Evolutionary conservation across 1,284 basidiomycete genomes (phyloP), one percentile per base, ranked within the genome.

Genomic region (Cutaneotrichosporon cyanovorans): DNA sequence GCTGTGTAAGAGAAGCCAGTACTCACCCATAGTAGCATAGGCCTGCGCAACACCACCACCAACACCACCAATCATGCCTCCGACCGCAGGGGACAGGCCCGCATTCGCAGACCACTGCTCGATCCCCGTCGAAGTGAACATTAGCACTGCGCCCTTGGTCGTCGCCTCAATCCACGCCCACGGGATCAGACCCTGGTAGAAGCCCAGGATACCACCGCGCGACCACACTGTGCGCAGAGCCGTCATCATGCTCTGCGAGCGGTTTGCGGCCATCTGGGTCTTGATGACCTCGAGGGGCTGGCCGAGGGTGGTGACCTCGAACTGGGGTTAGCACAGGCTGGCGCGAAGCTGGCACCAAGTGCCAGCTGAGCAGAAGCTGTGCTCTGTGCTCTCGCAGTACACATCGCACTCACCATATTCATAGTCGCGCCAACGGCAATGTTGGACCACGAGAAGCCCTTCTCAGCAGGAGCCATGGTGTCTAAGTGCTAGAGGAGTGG

Each of bases 81-180:
- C 84, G 20, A 78, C 76, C 20, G 84, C 91, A 22, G 89, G 83
- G 59, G 78, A 85, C 45, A 93, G 72, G 22, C 88, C 88, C 8
- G 63, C 59, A 32, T 80, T 75, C 30, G 77, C 75, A 8, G 73
- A 65, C 41, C 79, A 79, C 30, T 82, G 80, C 71, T 98, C 91
- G 42, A 98, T 86, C 72, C 97, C 95, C 3, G 90, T 85, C 19
- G 93, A 90, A 23, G 92, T 85, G 40, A 98, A 98, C 53, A 99
- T 78, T 32, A 99, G 78, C 32, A 99, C 95, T 45, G 80, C 95
- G 43, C 95, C 95, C 70, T 99, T 99, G 3, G 95, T 98, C 1
- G 92, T 96, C 2, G 93, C 95, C 72, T 99, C 95, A 64, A 99
- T 96, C 95, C 95, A 98, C 91, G 56, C 87, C 93, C 93, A 98